Evolutionary conservation across 2,329 filamentous ascomycete genomes (phyloP), one percentile per base, ranked within the genome.

Genomic region (Hyphodiscus sp.): DNA sequence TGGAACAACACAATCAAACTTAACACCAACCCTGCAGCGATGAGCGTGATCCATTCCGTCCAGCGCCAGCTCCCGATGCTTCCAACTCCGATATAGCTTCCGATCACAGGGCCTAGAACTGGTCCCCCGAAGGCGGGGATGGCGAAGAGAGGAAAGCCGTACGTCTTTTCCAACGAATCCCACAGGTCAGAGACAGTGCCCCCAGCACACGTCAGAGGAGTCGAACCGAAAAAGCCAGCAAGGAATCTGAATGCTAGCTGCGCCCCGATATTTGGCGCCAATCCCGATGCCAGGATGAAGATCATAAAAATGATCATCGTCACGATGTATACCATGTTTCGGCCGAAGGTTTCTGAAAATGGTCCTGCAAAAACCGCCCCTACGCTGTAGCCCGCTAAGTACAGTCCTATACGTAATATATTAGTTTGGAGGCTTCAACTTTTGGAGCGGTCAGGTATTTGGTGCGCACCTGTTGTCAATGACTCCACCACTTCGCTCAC

Each of bases 51-150:
- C 1, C 82, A 68, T 0, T 75, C 81, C 0, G 91, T 80, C 89
- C 89, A 95, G 53, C 87, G 81, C 88, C 88, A 95, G 3, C 71
- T 77, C 2, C 81, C 75, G 51, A 78, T 73, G 65, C 82, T 75
- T 11, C 81, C 80, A 2, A 87, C 71, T 20, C 5, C n/a, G 11
- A 45, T 8, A 67, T 87, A 89, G 4, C 83, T 83, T 58, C 82
- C 82, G 4, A 79, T 78, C 47, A 88, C 81, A 1, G 86, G 86
- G 0, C 85, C 79, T n/a, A n/a, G n/a, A n/a, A n/a, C n/a, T n/a
- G n/a, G n/a, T n/a, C n/a, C n/a, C n/a, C n/a, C n/a, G n/a, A n/a
- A n/a, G n/a, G n/a, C n/a, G n/a, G n/a, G n/a, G n/a, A n/a, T n/a
- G n/a, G n/a, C n/a, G n/a, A n/a, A n/a, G n/a, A n/a, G n/a, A n/a